Conservation (phyloP, 2,329 filamentous ascomycete genomes). For the Hypoxylon sp. region DNA sequence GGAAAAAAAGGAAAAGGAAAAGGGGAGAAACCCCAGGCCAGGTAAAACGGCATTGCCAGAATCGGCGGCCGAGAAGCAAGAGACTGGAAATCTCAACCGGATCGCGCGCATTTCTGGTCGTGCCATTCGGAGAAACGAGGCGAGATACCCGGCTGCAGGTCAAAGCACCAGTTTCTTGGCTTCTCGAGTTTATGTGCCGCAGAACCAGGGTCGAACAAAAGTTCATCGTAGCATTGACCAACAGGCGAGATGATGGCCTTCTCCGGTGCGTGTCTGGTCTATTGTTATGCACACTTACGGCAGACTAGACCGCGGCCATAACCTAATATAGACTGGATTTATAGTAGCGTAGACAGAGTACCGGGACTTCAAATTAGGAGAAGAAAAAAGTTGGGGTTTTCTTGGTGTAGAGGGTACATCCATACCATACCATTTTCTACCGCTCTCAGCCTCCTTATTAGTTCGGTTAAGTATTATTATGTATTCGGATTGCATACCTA, state of each 20-base stretch:
- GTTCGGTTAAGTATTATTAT: no score
- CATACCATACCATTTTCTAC: not conserved
- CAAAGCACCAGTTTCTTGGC: conserved; percentile 28
- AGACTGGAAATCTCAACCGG: conserved; percentile 35
- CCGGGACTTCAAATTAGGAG: no score
- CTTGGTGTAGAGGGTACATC: no score
- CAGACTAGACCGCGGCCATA: conserved; percentile 11
- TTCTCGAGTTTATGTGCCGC: conserved; percentile 30
- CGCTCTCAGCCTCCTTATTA: conserved; percentile 29
- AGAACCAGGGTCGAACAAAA: conserved; percentile 36
- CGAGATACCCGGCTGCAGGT: conserved; percentile 39
- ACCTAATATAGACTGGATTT: conserved; percentile 16
- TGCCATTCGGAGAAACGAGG: conserved; percentile 38
- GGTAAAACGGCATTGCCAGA: conserved; percentile 29
- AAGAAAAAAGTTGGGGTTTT: no score
- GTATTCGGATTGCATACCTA: no score
- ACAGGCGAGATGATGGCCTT: conserved; percentile 25
- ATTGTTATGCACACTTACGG: not conserved
- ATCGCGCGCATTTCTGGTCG: conserved; percentile 28
- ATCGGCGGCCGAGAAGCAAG: conserved; percentile 13
- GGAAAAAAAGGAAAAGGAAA: not conserved
- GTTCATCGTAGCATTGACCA: conserved; percentile 34
- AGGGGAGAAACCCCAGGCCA: no score
- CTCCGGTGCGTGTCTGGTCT: conserved; percentile 9
- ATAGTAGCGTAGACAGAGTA: conserved; percentile 29